phyloP scores from a whole-genome alignment of 768 basidiomycete species.

The Lyophyllum semitale region DNA sequence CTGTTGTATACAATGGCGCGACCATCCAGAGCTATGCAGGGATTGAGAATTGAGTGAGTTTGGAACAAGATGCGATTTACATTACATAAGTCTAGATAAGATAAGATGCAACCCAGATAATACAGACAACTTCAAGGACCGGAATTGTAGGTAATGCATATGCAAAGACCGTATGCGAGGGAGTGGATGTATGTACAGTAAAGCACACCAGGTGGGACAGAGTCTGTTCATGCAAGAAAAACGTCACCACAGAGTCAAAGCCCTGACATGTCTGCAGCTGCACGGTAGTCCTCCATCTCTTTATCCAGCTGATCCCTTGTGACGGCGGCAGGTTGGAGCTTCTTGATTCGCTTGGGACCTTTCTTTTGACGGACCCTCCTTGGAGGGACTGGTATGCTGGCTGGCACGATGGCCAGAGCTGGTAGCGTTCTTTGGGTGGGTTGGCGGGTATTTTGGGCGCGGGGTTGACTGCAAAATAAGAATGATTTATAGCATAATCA shows the following conservation, averaged over 20 bases:
- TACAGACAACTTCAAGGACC: neutral
- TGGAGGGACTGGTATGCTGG: slow-evolving; percentile 30
- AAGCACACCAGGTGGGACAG: neutral
- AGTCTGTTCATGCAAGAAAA: neutral
- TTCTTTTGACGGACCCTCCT: slow-evolving; percentile 60
- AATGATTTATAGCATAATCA: neutral
- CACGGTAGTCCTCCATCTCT: slow-evolving; percentile 82
- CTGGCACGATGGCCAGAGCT: slow-evolving; percentile 21
- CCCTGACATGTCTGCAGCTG: slow-evolving; percentile 33
- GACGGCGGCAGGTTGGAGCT: slow-evolving; percentile 32
- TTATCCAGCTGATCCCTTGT: slow-evolving; percentile 66
- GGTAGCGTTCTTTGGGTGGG: slow-evolving; percentile 15
- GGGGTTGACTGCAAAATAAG: slow-evolving; percentile 8
- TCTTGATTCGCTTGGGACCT: slow-evolving; percentile 74
- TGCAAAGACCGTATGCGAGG: neutral
- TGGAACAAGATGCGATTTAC: neutral
- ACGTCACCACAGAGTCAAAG: neutral
- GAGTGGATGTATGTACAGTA: neutral
- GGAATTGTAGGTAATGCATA: neutral
- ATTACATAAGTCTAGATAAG: slow-evolving; percentile 16
- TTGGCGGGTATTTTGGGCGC: slow-evolving; percentile 2
- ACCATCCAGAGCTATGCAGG: slow-evolving; percentile 56
- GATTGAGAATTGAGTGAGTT: neutral
- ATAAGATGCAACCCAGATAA: slow-evolving; percentile 7
- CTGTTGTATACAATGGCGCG: slow-evolving; percentile 95